Base-by-base conservation (phyloP, 345 rosid species). In the Cochlearia excelsa region DNA sequence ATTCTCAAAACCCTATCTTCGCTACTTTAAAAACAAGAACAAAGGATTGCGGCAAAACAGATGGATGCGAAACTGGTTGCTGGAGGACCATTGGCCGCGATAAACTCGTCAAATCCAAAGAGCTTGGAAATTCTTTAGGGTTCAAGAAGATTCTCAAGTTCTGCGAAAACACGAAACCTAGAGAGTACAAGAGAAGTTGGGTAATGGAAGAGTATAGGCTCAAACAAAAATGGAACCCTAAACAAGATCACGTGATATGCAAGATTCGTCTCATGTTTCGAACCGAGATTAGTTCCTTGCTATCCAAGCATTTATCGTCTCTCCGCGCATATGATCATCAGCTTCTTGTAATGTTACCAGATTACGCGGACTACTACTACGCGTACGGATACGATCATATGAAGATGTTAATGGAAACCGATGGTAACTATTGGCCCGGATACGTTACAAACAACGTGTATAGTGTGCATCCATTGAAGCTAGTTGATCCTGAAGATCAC, bases 91-190 rank as follows among this genome's bases (percentile, higher is more conserved):
- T 66, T 0, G 71, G 65, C 27, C 6, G 46, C 8, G 65, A 58
- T 51, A 67, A 67, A 29, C 46, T 59, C 28, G 44, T 51, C 0
- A 59, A 29, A 3, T 4, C 38, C 0, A 3, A 44, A 3, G 3
- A 11, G 29, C 30, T 29, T 0, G 16, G 39, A 4, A 57, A 67
- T 49, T 0, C 58, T 67, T 46, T 58, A 67, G 71, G 65, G 58
- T 35, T 67, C 33, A 67, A 67, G 59, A 67, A 58, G 46, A 58
- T 42, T 43, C 11, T 33, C 16, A 67, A 67, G 65, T 67, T 67
- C 31, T 58, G 46, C 31, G 5, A 7, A 5, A 35, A 28, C 30
- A 11, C 0, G 4, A 27, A 33, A 41, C 35, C 3, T 0, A 57
- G 39, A 50, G 45, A 58, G 1, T 8, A 41, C 11, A 43, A 42